Conservation (phyloP, 2,329 filamentous ascomycete species). For the Scedosporium apiospermum region DNA sequence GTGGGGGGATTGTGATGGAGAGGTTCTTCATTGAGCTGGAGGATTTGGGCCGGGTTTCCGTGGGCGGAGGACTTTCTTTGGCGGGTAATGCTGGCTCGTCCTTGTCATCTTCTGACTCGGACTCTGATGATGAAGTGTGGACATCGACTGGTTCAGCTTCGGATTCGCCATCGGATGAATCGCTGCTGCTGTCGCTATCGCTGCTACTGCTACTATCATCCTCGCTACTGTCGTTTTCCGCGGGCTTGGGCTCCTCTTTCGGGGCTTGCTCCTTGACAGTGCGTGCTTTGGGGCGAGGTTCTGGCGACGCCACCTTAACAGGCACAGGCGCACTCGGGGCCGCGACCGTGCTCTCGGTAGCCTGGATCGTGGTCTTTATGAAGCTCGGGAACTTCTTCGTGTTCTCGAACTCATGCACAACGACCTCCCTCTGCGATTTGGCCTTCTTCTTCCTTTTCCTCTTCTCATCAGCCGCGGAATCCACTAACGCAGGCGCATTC, state of each 20-base stretch:
- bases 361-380: slow-evolving; percentile 38
- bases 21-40: slow-evolving; percentile 40
- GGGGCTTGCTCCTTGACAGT: background rate
- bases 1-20: slow-evolving; percentile 44
- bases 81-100: slow-evolving; percentile 12
- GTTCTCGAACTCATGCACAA: slow-evolving; percentile 85
- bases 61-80: background rate
- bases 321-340: background rate
- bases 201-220: slow-evolving; percentile 21
- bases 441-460: slow-evolving; percentile 53
- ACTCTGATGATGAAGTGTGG: slow-evolving; percentile 19
- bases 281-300: background rate
- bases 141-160: background rate
- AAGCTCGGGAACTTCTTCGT: slow-evolving; percentile 77
- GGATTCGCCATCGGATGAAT: background rate
- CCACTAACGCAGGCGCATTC: slow-evolving; percentile 29
- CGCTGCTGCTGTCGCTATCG: background rate
- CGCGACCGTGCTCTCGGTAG: background rate
- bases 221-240: slow-evolving; percentile 23
- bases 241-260: background rate
- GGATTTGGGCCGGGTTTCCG: slow-evolving; percentile 33
- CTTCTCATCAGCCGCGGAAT: slow-evolving; percentile 32
- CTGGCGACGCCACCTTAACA: background rate
- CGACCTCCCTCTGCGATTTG: slow-evolving; percentile 39
- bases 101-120: slow-evolving; percentile 14